Evolutionary conservation across 768 basidiomycete genomes (phyloP), one percentile per base, ranked within the genome.

Genomic region (Xerocomellus amylosporus): DNA sequence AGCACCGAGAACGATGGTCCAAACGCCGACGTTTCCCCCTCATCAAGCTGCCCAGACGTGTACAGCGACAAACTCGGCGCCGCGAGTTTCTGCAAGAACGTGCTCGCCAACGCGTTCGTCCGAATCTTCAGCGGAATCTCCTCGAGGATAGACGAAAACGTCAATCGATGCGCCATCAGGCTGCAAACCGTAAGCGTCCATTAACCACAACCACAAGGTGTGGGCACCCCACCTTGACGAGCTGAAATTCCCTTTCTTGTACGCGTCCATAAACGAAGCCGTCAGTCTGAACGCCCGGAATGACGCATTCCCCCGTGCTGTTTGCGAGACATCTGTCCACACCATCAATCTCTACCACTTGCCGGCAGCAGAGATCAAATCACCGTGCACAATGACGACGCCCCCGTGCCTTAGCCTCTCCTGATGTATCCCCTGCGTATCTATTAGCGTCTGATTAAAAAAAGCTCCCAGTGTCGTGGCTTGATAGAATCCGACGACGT

Each of bases 401-500:
- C 92, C 93, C 31, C 91, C 91, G 64, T 93, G 90, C 64, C 92
- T 78, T 54, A 93, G 77, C 62, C 85, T 88, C 40, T 92, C 88
- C 67, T 90, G 88, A 69, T 93, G 90, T 60, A 90, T 82, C 45
- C 87, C 88, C 69, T 91, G 90, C 8, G 88, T 86, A 61, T 94
- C 90, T 44, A 93, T 77, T 46, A 93, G 69, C 8, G 81, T 79
- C 68, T 91, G 90, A 65, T 83, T 90, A 71, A 88, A 88, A 70
- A 93, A 93, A 5, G 90, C 88, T 40, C 91, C 91, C 37, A 92
- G 79, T 9, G 85, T 84, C 26, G 87, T 92, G 41, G 90, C 89
- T 66, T 96, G 92, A 75, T 98, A 98, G 72, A 96, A 93, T 37
- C 95, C 95, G 51, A 97, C 88, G 33, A 94, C 83, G 59, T 86